Evolutionary conservation across 2,329 filamentous ascomycete species (phyloP).

Genomic region (Diaporthe caulivora): DNA sequence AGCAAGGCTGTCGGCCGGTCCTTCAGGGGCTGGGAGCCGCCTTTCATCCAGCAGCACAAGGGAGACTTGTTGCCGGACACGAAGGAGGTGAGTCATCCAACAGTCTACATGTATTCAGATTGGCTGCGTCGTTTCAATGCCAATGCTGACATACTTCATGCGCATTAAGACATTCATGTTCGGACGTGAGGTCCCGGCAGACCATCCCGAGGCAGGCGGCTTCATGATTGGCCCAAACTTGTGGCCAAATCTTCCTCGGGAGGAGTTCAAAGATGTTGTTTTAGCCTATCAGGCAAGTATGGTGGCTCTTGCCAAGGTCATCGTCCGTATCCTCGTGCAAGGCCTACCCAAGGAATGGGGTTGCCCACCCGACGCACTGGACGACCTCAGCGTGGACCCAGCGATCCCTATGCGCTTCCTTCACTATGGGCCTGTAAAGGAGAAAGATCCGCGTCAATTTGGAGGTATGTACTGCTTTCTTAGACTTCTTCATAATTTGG

Average conservation of each 20-base stretch:
- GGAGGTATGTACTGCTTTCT: conserved; percentile 35
- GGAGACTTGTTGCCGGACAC: conserved; percentile 46
- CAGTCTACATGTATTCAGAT: not conserved
- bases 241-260: conserved; percentile 45
- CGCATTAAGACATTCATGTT: conserved; percentile 42
- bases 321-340: conserved; percentile 44
- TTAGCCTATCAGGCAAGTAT: conserved; percentile 47
- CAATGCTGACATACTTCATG: not conserved
- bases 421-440: conserved; percentile 45
- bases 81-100: conserved; percentile 37
- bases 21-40: conserved; percentile 47
- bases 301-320: conserved; percentile 44
- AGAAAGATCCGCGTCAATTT: conserved; percentile 44
- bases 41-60: conserved; percentile 45
- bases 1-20: conserved; percentile 46
- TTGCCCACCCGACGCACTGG: conserved; percentile 42
- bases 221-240: conserved; percentile 48
- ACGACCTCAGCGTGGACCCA: conserved; percentile 42
- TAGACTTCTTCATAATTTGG: too few species aligned
- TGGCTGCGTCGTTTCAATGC: not conserved
- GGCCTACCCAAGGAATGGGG: conserved; percentile 44
- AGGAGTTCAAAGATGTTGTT: conserved; percentile 44
- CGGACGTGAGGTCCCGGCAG: conserved; percentile 44
- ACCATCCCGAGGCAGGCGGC: conserved; percentile 44
- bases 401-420: conserved; percentile 44